These are phyloP conservation scores for Candida ovalis DNA, from an alignment of 805 yeast species.

Conservation along the genomic window DNA sequence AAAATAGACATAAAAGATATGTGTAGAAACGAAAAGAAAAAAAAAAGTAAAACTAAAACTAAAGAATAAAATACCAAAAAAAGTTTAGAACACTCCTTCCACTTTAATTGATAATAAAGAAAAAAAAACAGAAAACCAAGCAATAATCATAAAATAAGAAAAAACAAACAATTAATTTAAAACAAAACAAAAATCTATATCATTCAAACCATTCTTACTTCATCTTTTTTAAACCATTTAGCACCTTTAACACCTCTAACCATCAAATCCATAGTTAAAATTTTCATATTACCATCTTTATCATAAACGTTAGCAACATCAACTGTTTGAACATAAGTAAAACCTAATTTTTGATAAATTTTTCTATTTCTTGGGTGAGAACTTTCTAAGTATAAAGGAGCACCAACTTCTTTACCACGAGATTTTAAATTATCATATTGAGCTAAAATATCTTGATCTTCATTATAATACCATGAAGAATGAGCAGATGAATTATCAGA, in stretches of 20 bases:
- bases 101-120: too few relatives aligned
- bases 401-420: conserved; percentile 30
- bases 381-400: conserved; percentile 49
- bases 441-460: conserved; percentile 32
- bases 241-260: conserved; percentile 36
- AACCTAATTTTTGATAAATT: conserved; percentile 54
- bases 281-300: conserved; percentile 22
- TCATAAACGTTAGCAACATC: conserved; percentile 31
- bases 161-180: not conserved
- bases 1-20: too few relatives aligned
- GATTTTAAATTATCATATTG: conserved; percentile 29
- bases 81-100: too few relatives aligned
- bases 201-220: conserved; percentile 1
- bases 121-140: not conserved
- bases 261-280: conserved; percentile 35
- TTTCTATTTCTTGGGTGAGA: conserved; percentile 51
- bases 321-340: conserved; percentile 35
- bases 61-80: not conserved
- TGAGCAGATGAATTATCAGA: conserved; percentile 32
- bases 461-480: conserved; percentile 33
- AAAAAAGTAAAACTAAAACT: too few relatives aligned
- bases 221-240: conserved; percentile 27
- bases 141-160: not conserved
- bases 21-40: too few relatives aligned
- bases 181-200: not conserved